These are phyloP conservation scores for Hagleromyces aurorensis DNA, from an alignment of 805 yeast genomes.

Conservation along the genomic window DNA sequence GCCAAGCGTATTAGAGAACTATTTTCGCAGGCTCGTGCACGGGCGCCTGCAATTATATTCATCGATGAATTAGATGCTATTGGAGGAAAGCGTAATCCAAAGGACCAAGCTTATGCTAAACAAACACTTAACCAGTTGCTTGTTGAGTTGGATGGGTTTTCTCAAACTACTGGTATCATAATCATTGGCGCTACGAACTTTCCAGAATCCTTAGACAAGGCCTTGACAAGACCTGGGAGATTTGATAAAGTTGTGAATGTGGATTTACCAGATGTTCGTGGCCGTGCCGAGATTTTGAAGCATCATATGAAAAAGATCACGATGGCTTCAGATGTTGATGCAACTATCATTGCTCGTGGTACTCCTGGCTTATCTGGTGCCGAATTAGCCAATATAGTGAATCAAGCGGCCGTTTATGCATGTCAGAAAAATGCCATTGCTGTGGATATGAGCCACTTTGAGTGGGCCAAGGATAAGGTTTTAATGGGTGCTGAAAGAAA, in stretches of 20 bases:
- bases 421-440: conserved; percentile 86
- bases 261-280: conserved; percentile 95
- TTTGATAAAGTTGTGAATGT: conserved; percentile 94
- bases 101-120: conserved; percentile 96
- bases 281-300: conserved; percentile 84
- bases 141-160: conserved; percentile 93
- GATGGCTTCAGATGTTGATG: conserved; percentile 75
- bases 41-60: conserved; percentile 94
- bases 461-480: conserved; percentile 99
- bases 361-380: conserved; percentile 99
- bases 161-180: conserved; percentile 87
- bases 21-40: conserved; percentile 85
- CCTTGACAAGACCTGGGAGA: conserved; percentile 96
- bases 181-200: conserved; percentile 98
- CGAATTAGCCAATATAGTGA: conserved; percentile 87
- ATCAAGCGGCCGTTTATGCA: conserved; percentile 97
- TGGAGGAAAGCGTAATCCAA: conserved; percentile 96
- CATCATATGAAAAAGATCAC: conserved; percentile 92
- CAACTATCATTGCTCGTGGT: conserved; percentile 87
- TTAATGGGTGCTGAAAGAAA: conserved; percentile 97
- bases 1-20: conserved; percentile 95
- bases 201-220: conserved; percentile 95
- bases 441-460: conserved; percentile 86
- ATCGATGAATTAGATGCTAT: conserved; percentile 98
- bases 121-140: conserved; percentile 93